Base-by-base conservation (phyloP, 2,329 filamentous ascomycete genomes). In the Stemphylium beticola region DNA sequence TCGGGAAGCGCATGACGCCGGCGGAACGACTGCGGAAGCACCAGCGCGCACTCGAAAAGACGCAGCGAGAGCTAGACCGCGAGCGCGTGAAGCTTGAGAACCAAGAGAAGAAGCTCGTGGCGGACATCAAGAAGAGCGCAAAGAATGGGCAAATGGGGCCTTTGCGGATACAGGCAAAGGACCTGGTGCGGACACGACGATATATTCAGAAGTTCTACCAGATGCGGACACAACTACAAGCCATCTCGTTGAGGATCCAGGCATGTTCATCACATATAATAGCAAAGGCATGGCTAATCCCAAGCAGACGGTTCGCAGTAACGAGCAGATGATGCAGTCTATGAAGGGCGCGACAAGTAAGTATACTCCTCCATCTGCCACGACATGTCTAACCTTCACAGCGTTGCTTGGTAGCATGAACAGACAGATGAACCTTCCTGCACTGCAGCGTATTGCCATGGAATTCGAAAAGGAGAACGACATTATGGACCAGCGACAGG, bases 251-350 rank as follows among this genome's bases (percentile, higher is more conserved):
- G 49, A 87, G 93, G 39, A 93, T 99, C 72, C 95, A 98, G 86
- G 92, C 95, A 79, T 48, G 76, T 58, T 9, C 24, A n/a, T 20
- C 20, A 4, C 12, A 14, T 18, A 24, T 36, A 34, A 12, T 51
- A 31, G 26, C 46, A 54, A 22, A 33, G 4, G 4, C 20, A 44
- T 33, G 15, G 38, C 62, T 71, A 24, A 74, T 46, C 55, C 52
- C 34, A 59, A 47, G 20, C 68, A 96, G 91, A 99, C 95, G 44
- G 93, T 98, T 62, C 88, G 95, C 62, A 97, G 93, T 64, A 99
- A 99, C 77, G 95, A 99, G 76, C 93, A 98, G 78, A 99, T 99
- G 95, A 97, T 97, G 93, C 92, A 96, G 77, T 95, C 93, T 8
- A 98, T 99, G 95, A 99, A 97, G 78, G 95, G 95, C 31, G 95